These are phyloP conservation scores for Vigna mungo DNA, from an alignment of 306 rosid species.

Conservation along the genomic window DNA sequence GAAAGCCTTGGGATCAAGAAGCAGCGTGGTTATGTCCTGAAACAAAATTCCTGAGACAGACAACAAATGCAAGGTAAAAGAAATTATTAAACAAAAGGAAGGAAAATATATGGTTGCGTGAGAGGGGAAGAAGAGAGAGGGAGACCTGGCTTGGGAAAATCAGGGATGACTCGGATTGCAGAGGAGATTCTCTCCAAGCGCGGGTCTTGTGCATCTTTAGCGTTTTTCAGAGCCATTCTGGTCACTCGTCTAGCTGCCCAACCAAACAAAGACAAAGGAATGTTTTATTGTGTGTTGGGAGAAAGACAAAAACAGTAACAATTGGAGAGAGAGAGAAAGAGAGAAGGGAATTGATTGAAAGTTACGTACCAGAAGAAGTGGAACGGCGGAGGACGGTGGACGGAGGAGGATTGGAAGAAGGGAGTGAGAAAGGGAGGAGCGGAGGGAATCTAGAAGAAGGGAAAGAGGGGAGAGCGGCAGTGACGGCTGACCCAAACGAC, in stretches of 20 bases:
- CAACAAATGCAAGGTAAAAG: not conserved
- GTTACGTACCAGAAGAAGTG: constrained; percentile 13
- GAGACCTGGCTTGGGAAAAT: constrained; percentile 93
- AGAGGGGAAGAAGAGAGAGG: not conserved
- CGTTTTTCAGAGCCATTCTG: constrained; percentile 69
- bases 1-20: constrained; percentile 89
- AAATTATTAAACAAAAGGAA: not conserved
- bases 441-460: constrained; percentile 42
- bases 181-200: constrained; percentile 76
- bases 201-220: constrained; percentile 58
- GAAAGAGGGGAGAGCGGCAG: constrained; percentile 15
- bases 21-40: constrained; percentile 95
- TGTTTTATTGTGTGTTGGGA: no score
- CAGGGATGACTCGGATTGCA: constrained; percentile 86
- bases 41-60: constrained; percentile 82
- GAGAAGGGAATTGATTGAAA: not conserved
- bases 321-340: not conserved
- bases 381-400: constrained; percentile 45
- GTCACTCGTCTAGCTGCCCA: constrained; percentile 49
- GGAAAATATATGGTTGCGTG: not conserved
- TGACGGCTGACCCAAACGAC: constrained; percentile 42
- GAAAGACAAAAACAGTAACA: not conserved
- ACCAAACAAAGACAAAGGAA: not conserved
- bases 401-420: constrained; percentile 35
- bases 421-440: constrained; percentile 35